These are phyloP conservation scores for Hanseniaspora taiwanica DNA, from an alignment of 805 yeast species.

Conservation along the genomic window DNA sequence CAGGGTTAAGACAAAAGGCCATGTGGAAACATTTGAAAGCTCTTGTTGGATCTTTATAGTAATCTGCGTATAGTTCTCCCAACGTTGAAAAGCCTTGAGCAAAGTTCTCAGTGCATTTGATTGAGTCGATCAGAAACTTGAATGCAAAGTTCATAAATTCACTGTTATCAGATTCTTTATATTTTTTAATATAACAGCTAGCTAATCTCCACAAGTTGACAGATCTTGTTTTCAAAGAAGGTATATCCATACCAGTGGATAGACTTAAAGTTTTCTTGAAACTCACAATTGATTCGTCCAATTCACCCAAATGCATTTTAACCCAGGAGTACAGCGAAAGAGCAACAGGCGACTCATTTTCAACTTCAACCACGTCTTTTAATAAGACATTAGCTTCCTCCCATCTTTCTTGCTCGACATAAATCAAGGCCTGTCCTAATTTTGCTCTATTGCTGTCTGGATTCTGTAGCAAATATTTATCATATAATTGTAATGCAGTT, in stretches of 20 bases:
- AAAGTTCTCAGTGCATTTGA: conserved; percentile 48
- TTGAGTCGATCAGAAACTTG: conserved; percentile 41
- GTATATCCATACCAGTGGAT: conserved; percentile 38
- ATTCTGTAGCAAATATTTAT: conserved; percentile 36
- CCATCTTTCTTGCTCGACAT: conserved; percentile 50
- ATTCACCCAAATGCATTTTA: conserved; percentile 38
- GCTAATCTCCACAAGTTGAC: conserved; percentile 62
- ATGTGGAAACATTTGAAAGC: conserved; percentile 80
- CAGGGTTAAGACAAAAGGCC: conserved; percentile 77
- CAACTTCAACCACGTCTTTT: conserved; percentile 31
- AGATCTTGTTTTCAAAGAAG: conserved; percentile 45
- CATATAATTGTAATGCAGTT: conserved; percentile 61
- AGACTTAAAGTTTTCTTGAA: conserved; percentile 16
- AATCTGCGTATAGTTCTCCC: conserved; percentile 56
- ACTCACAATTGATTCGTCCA: conserved; percentile 30
- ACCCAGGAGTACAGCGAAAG: conserved; percentile 71
- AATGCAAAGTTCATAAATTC: conserved; percentile 36
- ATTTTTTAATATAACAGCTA: conserved; percentile 34
- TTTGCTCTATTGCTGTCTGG: conserved; percentile 45
- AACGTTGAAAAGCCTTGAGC: conserved; percentile 76
- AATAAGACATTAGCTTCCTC: conserved; percentile 42
- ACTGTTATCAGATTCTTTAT: conserved; percentile 16
- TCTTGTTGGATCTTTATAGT: conserved; percentile 44
- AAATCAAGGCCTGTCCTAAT: conserved; percentile 72
- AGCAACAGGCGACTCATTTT: conserved; percentile 47